Base-by-base conservation (phyloP, 2,329 filamentous ascomycete species). In the Penicillium oxalicum region DNA sequence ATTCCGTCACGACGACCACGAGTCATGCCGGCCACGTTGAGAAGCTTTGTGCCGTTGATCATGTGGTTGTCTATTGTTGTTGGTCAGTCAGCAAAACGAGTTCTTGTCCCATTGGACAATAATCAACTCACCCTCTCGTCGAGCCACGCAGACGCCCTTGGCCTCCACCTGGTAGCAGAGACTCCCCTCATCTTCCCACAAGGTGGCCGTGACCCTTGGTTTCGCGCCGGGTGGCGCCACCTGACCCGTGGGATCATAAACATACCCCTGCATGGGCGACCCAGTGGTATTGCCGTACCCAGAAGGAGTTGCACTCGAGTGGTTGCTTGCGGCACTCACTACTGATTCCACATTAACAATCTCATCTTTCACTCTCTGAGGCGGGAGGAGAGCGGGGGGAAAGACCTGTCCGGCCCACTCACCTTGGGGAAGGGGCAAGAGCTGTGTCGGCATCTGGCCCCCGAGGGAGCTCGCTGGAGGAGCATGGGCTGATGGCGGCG, bases 1-100 rank as follows among this genome's bases (percentile, higher is more conserved):
- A 98, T 97, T 41, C 93, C 93, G 65, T 98, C 93, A 63, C 93
- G 82, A 57, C 93, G 85, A 48, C 93, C 93, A 68, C 93, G 82
- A 11, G 93, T 98, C 93, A 98, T 98, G 9, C 93, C 91, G 44
- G 93, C 93, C 45, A 98, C 93, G 58, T 98, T 98, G 49, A 97
- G 75, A 49, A 98, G 77, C 70, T 97, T 98, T 1, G 93, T 98
- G 13, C 93, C 93, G 63, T 97, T 98, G 70, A 98, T 96, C 88
- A 98, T 96, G 73, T 95, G 89, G 71, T 96, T 97, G 62, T 96
- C 91, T 94, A 55, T 34, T 12, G 18, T n/a, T 11, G 34, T 27
- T 5, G 32, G 44, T 45, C 18, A 48, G 51, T 24, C 9, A 18
- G 3, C 5, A 12, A n/a, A 5, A 4, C 44, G 8, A 12, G 5